Evolutionary conservation across 73 alveolate species (phyloP), one percentile per base, ranked within the genome.

Genomic region (Uronychia binucleata): DNA sequence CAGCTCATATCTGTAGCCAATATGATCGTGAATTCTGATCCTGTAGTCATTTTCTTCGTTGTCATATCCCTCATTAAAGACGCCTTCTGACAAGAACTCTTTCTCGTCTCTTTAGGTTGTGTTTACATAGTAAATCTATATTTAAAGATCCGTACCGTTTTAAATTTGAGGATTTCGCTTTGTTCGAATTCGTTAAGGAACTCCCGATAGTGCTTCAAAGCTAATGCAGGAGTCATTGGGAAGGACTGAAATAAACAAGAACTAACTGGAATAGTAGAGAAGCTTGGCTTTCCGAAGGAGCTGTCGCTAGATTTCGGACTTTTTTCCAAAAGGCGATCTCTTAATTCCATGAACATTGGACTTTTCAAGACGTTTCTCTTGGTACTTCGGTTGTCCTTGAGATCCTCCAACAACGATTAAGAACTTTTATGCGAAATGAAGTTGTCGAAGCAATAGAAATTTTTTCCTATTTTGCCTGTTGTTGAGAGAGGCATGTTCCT

Each of bases 1-100:
- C 35, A 97, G 84, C 85, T 97, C 99, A 95, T 97, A 97, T 87
- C 99, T 79, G 86, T 92, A 97, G 80, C 91, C 86, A 33, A 97
- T 91, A 91, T 97, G 99, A 77, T 96, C 97, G 74, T 97, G 97
- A 58, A 81, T 84, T 59, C 86, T 87, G 34, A 86, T 84, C 32
- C 79, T 81, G 79, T 97, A 97, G 76, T 97, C 98, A 28, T 99
- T 99, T 77, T 96, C 94, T 78, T 91, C 93, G 34, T 88, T 92
- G 82, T 96, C 97, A 90, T 86, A 82, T 5, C 83, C 86, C 26
- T 59, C 33, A 59, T 92, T 88, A 25, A 26, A 1, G 26, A 0
- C 81, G 5, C 74, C n/a, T 31, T 60, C 34, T 30, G 13, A 1
- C 30, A 28, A 0, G 32, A 81, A 81, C 1, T 13, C 34, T 59